Evolutionary conservation across 345 rosid species (phyloP), one percentile per base, ranked within the genome.

Genomic region (Melastoma malabathricum): DNA sequence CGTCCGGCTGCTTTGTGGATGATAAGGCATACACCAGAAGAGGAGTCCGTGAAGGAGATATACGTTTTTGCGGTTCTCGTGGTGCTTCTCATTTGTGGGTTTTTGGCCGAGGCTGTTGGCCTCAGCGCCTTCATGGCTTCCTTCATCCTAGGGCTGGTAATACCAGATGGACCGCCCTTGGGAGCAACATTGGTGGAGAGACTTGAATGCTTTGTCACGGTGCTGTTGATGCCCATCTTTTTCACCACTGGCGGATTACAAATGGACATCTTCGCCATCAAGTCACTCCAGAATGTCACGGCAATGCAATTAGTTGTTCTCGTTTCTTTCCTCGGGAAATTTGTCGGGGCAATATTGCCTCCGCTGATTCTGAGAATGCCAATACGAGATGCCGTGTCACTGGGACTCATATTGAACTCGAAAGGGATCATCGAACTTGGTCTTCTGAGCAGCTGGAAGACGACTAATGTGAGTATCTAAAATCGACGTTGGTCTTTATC

Each of bases 141-240:
- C 16, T 59, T 73, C 31, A 43, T 68, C 18, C 43, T 73, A 16
- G 77, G 74, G 0, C 13, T 73, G 64, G 68, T 46, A 4, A 56
- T 73, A 41, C 74, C 77, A 6, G 77, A 62, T 14, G 77, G 74
- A 15, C 71, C 74, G 8, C 71, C 71, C 2, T 48, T 73, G 45
- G 74, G 71, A 47, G 65, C 77, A 18, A 66, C 71, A 2, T 22
- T 73, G 18, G 64, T 59, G 5, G 64, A 69, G 12, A 73, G 62
- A 65, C 66, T 73, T 15, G 77, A 69, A 29, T 52, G 66, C 46
- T 59, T 68, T 27, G 56, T 54, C 3, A 46, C 74, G 1, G 46
- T 50, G 9, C 44, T 68, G 52, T 50, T 73, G 8, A 59, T 63
- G 47, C 77, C 77, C 12, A 43, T 57, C 12, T 73, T 65, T 50